Conservation (phyloP, 352 stramenopile species). For the Phytophthora vignae region DNA sequence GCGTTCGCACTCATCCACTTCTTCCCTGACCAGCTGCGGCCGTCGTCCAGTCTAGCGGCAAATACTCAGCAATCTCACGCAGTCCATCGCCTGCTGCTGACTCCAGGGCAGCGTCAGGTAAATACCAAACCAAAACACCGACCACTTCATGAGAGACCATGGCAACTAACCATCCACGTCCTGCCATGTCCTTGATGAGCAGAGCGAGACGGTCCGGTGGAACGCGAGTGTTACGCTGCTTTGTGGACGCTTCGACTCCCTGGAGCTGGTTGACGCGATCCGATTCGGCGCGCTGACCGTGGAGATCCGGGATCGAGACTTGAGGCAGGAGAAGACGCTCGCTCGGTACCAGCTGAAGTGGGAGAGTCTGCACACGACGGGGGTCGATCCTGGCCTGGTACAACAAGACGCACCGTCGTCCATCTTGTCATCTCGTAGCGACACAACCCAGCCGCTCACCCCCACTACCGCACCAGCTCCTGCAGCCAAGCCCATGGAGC, state of each 20-base stretch:
- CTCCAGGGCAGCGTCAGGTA: slow-evolving; percentile 54
- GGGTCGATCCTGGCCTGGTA: slow-evolving; percentile 26
- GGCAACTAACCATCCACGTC: neutral
- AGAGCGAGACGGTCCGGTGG: slow-evolving; percentile 46
- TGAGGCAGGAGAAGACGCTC: slow-evolving; percentile 46
- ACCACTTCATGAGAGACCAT: neutral
- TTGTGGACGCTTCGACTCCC: slow-evolving; percentile 44
- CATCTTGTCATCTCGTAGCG: slow-evolving; percentile 19
- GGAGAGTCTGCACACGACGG: slow-evolving; percentile 58
- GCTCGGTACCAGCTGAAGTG: slow-evolving; percentile 62
- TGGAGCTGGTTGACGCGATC: slow-evolving; percentile 62
- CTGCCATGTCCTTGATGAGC: slow-evolving; percentile 3
- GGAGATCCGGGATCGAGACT: slow-evolving; percentile 79
- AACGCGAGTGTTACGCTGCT: slow-evolving; percentile 68
- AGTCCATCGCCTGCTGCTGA: slow-evolving; percentile 42
- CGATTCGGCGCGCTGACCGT: slow-evolving; percentile 46
- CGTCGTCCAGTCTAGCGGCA: neutral
- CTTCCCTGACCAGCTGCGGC: slow-evolving; percentile 47
- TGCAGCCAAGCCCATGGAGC: slow-evolving; percentile 46
- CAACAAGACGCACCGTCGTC: slow-evolving; percentile 3
- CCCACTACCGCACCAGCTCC: slow-evolving; percentile 1
- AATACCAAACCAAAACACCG: neutral
- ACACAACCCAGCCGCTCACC: neutral
- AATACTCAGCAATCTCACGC: slow-evolving; percentile 7
- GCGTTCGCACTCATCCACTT: slow-evolving; percentile 66